These are phyloP conservation scores for Geotrichum siamense DNA, from an alignment of 1,139 yeast species.

Conservation along the genomic window DNA sequence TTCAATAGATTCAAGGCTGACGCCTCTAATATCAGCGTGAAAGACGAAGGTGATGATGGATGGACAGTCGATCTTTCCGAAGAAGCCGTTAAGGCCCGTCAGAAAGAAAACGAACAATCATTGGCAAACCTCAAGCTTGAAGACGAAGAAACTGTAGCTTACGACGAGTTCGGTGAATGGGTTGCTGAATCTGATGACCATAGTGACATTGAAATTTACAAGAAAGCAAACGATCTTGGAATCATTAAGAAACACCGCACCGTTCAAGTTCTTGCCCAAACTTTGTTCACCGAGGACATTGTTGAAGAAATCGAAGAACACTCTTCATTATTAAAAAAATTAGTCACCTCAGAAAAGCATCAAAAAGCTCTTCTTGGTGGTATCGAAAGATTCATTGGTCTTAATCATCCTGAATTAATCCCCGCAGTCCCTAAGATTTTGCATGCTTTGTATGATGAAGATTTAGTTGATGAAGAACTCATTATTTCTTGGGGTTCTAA, in stretches of 20 bases:
- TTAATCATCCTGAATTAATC: slow-evolving; percentile 70
- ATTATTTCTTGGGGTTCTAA: slow-evolving; percentile 82
- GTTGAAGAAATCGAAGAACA: slow-evolving; percentile 67
- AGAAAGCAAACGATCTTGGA: slow-evolving; percentile 76
- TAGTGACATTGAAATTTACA: slow-evolving; percentile 82
- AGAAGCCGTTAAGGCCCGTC: slow-evolving; percentile 93
- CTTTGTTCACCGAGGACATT: slow-evolving; percentile 74
- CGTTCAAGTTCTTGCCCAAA: slow-evolving; percentile 87
- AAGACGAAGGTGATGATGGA: slow-evolving; percentile 75
- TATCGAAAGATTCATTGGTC: slow-evolving; percentile 84
- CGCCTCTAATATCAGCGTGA: slow-evolving; percentile 57
- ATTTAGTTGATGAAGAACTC: slow-evolving; percentile 75
- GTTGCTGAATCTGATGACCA: slow-evolving; percentile 61
- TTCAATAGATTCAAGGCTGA: slow-evolving; percentile 77
- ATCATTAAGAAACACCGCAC: slow-evolving; percentile 68
- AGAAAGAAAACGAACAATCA: slow-evolving; percentile 67
- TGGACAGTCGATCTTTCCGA: slow-evolving; percentile 99
- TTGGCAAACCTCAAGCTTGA: slow-evolving; percentile 39
- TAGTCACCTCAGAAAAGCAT: slow-evolving; percentile 53
- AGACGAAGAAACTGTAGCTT: slow-evolving; percentile 37
- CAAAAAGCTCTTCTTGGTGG: slow-evolving; percentile 94
- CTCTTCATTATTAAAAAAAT: slow-evolving; percentile 72
- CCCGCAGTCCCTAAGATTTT: slow-evolving; percentile 73
- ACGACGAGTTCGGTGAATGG: slow-evolving; percentile 89
- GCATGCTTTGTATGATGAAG: slow-evolving; percentile 73